Conservation (phyloP, 1,139 yeast genomes). For the Nakaseomyces bracarensis region DNA sequence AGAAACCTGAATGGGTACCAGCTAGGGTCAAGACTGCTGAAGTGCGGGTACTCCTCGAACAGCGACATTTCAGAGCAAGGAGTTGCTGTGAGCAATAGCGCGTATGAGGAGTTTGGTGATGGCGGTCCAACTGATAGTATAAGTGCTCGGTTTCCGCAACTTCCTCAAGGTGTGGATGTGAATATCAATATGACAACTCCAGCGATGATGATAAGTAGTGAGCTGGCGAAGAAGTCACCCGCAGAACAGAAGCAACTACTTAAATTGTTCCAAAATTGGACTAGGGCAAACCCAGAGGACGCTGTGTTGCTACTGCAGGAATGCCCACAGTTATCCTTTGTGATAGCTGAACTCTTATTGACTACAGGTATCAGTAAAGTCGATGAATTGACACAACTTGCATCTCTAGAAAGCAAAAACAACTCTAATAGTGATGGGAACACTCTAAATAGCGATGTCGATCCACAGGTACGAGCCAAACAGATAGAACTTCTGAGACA, state of each 20-base stretch:
- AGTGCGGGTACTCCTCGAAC: conserved; percentile 57
- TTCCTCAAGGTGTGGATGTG: conserved; percentile 45
- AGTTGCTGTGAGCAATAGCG: conserved; percentile 10
- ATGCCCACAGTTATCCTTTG: conserved; percentile 74
- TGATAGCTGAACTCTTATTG: conserved; percentile 68
- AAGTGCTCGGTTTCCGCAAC: conserved; percentile 33
- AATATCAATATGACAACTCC: conserved; percentile 53
- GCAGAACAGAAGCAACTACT: conserved; percentile 32
- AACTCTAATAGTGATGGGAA: conserved; percentile 8
- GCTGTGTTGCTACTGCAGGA: conserved; percentile 56
- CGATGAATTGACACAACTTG: conserved; percentile 31
- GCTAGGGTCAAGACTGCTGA: conserved; percentile 62
- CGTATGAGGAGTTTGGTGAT: conserved; percentile 10
- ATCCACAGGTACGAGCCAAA: conserved; percentile 41
- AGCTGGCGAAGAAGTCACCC: conserved; percentile 43
- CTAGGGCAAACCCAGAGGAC: conserved; percentile 51
- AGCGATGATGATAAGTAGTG: conserved; percentile 49
- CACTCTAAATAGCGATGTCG: conserved; percentile 18
- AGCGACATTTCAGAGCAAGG: conserved; percentile 18
- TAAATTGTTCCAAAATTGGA: conserved; percentile 56
- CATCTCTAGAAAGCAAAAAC: conserved; percentile 11
- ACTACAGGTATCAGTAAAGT: conserved; percentile 34
- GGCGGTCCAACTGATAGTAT: neutral
- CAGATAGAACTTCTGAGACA: conserved; percentile 46
- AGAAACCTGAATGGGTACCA: conserved; percentile 75